phyloP scores from a whole-genome alignment of 2,329 filamentous ascomycete species.

The Pyrenochaeta sp. region DNA sequence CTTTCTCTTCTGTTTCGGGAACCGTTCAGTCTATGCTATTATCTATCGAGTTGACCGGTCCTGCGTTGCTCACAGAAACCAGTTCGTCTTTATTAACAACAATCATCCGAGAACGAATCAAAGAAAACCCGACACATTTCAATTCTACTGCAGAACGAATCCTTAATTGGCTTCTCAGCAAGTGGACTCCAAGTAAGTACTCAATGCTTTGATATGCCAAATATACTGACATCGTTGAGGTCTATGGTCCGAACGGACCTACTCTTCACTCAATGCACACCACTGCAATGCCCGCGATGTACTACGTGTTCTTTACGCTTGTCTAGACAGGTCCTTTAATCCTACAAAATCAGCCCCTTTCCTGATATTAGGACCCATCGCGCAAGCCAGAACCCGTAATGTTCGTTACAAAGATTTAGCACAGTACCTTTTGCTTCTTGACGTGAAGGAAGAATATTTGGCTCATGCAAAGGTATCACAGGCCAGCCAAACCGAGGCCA shows the following conservation, averaged over 20 bases:
- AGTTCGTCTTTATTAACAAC: slow-evolving; percentile 76
- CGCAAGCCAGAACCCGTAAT: slow-evolving; percentile 55
- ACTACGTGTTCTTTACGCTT: slow-evolving; percentile 72
- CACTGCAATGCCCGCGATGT: slow-evolving; percentile 73
- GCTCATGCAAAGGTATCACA: slow-evolving; percentile 2
- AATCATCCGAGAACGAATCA: slow-evolving; percentile 71
- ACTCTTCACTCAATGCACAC: slow-evolving; percentile 69
- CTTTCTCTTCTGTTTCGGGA: slow-evolving; percentile 72
- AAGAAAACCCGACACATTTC: slow-evolving; percentile 73
- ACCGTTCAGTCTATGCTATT: slow-evolving; percentile 76
- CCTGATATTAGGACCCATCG: slow-evolving; percentile 51
- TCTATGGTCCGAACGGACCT: slow-evolving; percentile 67
- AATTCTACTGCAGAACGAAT: slow-evolving; percentile 74
- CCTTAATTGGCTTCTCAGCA: slow-evolving; percentile 81
- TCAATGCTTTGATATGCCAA: background rate
- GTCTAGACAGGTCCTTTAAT: slow-evolving; percentile 64
- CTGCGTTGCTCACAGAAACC: slow-evolving; percentile 79
- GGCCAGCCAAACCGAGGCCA: slow-evolving; percentile 9
- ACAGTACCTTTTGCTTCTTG: slow-evolving; percentile 59
- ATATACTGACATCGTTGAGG: slow-evolving; percentile 36
- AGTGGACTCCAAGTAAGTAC: slow-evolving; percentile 80
- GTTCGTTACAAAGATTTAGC: slow-evolving; percentile 53
- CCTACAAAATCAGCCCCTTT: slow-evolving; percentile 34
- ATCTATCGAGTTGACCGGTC: slow-evolving; percentile 82
- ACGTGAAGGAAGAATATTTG: slow-evolving; percentile 18